Conservation (phyloP, 352 stramenopile species). For the Phytophthora pistaciae region DNA sequence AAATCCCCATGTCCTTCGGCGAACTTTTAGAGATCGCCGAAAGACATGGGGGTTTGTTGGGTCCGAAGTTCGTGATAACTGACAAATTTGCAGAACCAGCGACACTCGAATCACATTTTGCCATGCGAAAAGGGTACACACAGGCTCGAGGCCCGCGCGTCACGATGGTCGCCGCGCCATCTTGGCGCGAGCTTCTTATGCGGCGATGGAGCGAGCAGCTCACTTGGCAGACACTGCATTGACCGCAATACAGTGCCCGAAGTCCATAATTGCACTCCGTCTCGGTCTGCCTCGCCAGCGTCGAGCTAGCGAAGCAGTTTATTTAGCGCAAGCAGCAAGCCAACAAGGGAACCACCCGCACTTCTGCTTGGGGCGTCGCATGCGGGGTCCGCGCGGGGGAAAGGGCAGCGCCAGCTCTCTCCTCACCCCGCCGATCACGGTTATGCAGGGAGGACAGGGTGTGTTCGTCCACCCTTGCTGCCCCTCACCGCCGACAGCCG, state of each 20-base stretch:
- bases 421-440: conserved; percentile 8
- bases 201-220: background rate
- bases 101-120: conserved; percentile 28
- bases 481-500: conserved; percentile 32
- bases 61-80: conserved; percentile 22
- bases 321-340: conserved; percentile 1
- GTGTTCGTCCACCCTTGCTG: conserved; percentile 23
- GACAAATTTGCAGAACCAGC: conserved; percentile 28
- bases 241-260: background rate
- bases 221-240: background rate
- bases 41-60: conserved; percentile 1
- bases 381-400: conserved; percentile 10
- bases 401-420: conserved; percentile 16
- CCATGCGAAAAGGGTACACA: conserved; percentile 10
- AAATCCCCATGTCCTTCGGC: no score
- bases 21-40: conserved; percentile 4
- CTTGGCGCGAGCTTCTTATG: conserved; percentile 7
- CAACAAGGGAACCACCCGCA: conserved; percentile 6
- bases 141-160: background rate
- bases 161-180: conserved; percentile 11
- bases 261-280: background rate
- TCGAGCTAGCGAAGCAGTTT: background rate
- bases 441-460: conserved; percentile 22
- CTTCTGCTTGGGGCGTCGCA: conserved; percentile 34
- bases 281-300: no score